A percentile compares a stretch with the other conserved stretches of the same genome.
Evolutionary conservation across 257 asterid species (phyloP).

Genomic region (Solanum megistacrolobum): DNA sequence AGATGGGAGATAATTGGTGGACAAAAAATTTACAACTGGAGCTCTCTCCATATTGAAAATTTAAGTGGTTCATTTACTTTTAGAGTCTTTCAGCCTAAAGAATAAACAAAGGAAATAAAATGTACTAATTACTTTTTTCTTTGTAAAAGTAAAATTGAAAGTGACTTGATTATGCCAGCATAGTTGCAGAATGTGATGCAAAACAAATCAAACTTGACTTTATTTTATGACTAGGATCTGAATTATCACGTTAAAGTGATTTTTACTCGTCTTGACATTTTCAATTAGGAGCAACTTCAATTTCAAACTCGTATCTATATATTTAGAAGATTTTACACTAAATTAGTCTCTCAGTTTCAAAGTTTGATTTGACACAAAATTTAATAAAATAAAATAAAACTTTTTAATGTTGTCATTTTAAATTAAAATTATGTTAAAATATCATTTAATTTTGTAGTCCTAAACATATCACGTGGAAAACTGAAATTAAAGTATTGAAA

Average conservation of each 20-base stretch:
- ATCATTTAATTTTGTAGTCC: too few relatives aligned
- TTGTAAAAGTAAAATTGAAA: neutral
- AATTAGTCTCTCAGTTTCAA: neutral
- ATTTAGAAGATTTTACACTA: neutral
- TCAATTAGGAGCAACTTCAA: neutral
- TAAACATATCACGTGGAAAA: too few relatives aligned
- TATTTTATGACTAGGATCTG: neutral
- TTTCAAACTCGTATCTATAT: neutral
- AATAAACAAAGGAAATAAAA: neutral
- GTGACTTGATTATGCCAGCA: neutral
- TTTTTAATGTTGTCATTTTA: too few relatives aligned
- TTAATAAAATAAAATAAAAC: too few relatives aligned
- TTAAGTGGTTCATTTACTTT: neutral
- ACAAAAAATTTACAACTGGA: neutral
- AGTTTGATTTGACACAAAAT: neutral
- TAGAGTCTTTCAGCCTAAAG: neutral
- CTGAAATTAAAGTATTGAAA: too few relatives aligned
- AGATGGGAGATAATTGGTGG: neutral
- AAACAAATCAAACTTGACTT: neutral
- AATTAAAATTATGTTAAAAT: too few relatives aligned
- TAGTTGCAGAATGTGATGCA: neutral
- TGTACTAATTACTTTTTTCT: neutral
- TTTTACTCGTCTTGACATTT: neutral
- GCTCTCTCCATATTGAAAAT: neutral
- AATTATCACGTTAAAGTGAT: neutral